Conservation (phyloP, 805 yeast genomes). For the Candida endomychidarum region DNA sequence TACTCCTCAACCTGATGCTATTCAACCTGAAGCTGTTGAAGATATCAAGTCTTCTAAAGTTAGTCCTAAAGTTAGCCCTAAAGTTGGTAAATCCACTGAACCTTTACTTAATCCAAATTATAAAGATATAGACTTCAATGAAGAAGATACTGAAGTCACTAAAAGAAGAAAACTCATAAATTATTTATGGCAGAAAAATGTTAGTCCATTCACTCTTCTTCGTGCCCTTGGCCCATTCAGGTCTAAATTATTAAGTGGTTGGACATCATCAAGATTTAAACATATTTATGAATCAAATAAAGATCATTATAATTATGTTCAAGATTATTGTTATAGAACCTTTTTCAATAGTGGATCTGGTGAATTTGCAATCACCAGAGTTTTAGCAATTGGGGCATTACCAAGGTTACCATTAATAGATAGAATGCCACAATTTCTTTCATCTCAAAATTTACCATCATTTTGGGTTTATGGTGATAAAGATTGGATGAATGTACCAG, state of each 20-base stretch:
- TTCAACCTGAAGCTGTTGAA: conserved; percentile 1
- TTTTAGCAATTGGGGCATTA: conserved; percentile 59
- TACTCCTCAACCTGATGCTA: conserved; percentile 10
- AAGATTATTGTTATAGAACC: conserved; percentile 53
- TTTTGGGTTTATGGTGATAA: conserved; percentile 66
- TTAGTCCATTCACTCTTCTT: conserved; percentile 55
- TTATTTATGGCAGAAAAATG: conserved; percentile 52
- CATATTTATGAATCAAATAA: conserved; percentile 40
- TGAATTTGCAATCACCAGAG: conserved; percentile 60
- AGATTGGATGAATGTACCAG: conserved; percentile 71
- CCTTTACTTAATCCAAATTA: conserved; percentile 13
- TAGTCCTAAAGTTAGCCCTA: too few species aligned
- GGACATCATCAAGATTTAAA: conserved; percentile 51
- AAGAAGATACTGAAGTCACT: conserved; percentile 13
- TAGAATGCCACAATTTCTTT: conserved; percentile 43
- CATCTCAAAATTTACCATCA: conserved; percentile 45
- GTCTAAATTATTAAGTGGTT: conserved; percentile 48
- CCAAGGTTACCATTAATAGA: conserved; percentile 57
- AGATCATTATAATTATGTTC: conserved; percentile 38
- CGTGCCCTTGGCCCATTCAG: conserved; percentile 54
- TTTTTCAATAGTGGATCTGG: conserved; percentile 62
- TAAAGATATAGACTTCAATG: conserved; percentile 10
- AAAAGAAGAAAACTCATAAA: conserved; percentile 32
- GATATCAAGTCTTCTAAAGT: not conserved
- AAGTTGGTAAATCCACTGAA: too few species aligned